Conservation (phyloP, 345 rosid species). For the Orychophragmus violaceus region DNA sequence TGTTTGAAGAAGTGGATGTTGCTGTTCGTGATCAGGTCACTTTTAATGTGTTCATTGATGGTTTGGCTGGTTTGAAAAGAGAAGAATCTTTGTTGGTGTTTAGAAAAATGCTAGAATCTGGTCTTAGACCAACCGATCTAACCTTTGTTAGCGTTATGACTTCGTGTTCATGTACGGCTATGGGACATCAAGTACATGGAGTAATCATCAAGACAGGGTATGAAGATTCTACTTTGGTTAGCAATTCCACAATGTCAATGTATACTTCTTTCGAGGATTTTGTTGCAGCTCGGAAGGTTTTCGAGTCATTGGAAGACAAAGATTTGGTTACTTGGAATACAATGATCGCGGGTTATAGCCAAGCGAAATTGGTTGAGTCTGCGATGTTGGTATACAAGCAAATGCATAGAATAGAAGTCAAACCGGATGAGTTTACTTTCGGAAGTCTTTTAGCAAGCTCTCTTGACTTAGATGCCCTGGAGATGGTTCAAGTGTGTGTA, state of each 20-base stretch:
- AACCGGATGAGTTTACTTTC: slow-evolving; percentile 65
- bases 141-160: slow-evolving; percentile 57
- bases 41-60: slow-evolving; percentile 65
- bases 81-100: slow-evolving; percentile 42
- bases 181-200: slow-evolving; percentile 48
- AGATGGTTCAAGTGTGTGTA: slow-evolving; percentile 51
- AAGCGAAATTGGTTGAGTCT: slow-evolving; percentile 30
- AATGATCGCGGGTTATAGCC: slow-evolving; percentile 76
- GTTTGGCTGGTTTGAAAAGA: slow-evolving; percentile 42
- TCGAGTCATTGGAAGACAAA: slow-evolving; percentile 45
- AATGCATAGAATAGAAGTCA: slow-evolving; percentile 46
- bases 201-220: slow-evolving; percentile 51
- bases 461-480: slow-evolving; percentile 32
- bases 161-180: slow-evolving; percentile 31
- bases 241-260: slow-evolving; percentile 59
- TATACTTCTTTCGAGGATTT: slow-evolving; percentile 42
- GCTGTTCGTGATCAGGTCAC: slow-evolving; percentile 48
- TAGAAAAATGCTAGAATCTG: slow-evolving; percentile 41
- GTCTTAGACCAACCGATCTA: slow-evolving; percentile 50
- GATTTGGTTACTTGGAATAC: slow-evolving; percentile 88
- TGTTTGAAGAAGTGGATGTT: slow-evolving; percentile 45
- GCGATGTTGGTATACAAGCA: slow-evolving; percentile 40
- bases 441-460: slow-evolving; percentile 66
- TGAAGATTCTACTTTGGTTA: slow-evolving; percentile 42
- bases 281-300: slow-evolving; percentile 33